These are phyloP conservation scores for Colletotrichum orchidophilum DNA, from an alignment of 2,329 filamentous ascomycete species.

Conservation along the genomic window DNA sequence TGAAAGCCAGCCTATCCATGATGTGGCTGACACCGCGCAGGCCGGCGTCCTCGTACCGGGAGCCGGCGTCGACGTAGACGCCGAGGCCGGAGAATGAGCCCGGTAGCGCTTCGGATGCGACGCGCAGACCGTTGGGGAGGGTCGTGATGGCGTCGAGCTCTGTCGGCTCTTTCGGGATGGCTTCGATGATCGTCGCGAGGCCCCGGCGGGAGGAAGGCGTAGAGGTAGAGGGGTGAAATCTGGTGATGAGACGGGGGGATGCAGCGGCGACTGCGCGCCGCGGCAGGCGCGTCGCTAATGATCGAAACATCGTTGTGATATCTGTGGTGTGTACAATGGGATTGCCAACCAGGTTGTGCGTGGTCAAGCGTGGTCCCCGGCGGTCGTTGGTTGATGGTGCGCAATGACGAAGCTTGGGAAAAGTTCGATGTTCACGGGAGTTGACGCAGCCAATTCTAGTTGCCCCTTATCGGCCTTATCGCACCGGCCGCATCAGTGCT, in stretches of 20 bases:
- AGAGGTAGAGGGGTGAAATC: slow-evolving; percentile 2
- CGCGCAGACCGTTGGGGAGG: slow-evolving; percentile 89
- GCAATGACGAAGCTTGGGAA: slow-evolving; percentile 12
- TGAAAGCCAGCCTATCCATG: slow-evolving; percentile 95
- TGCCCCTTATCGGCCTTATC: slow-evolving; percentile 28
- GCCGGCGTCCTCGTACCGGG: slow-evolving; percentile 87
- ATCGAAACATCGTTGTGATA: slow-evolving; percentile 28
- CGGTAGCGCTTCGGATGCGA: slow-evolving; percentile 93
- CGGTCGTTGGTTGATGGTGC: slow-evolving; percentile 3
- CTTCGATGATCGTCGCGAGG: slow-evolving; percentile 31
- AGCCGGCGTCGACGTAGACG: slow-evolving; percentile 95
- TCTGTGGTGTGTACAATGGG: background rate
- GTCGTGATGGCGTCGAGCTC: slow-evolving; percentile 90
- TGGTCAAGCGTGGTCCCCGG: slow-evolving; percentile 8
- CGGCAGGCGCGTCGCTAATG: slow-evolving; percentile 34
- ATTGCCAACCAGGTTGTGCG: background rate
- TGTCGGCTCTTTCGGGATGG: slow-evolving; percentile 69
- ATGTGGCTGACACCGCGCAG: slow-evolving; percentile 94
- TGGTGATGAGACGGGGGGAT: slow-evolving; percentile 6
- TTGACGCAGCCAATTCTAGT: slow-evolving; percentile 4
- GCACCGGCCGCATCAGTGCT: slow-evolving; percentile 2
- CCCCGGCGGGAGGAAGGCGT: slow-evolving; percentile 3
- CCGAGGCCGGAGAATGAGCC: slow-evolving; percentile 95
- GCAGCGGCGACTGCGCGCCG: slow-evolving; percentile 13
- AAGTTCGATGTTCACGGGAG: slow-evolving; percentile 23